Evolutionary conservation across 805 yeast genomes (phyloP).

Genomic region (Teunomyces gatunensis): DNA sequence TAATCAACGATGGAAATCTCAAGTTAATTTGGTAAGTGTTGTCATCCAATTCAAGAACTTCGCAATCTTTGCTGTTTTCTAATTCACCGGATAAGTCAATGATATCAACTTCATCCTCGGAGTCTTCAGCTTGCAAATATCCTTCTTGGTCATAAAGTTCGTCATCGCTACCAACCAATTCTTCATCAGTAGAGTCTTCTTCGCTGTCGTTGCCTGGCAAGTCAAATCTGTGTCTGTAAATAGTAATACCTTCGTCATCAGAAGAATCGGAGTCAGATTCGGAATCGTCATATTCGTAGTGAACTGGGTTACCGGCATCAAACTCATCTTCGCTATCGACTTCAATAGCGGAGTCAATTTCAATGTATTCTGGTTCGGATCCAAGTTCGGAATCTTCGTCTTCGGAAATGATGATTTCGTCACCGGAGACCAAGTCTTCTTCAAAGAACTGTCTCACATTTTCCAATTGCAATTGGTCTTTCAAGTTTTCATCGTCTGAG

Average conservation of each 20-base stretch:
- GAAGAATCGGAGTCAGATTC: constrained; percentile 27
- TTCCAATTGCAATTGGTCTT: constrained; percentile 35
- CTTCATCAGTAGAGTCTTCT: constrained; percentile 39
- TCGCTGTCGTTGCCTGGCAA: constrained; percentile 33
- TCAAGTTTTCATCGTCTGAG: constrained; percentile 26
- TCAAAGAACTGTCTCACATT: constrained; percentile 34
- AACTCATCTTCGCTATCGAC: constrained; percentile 19
- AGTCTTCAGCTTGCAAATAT: constrained; percentile 21
- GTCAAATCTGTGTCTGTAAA: constrained; percentile 40
- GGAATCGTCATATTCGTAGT: constrained; percentile 21
- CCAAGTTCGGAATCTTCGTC: constrained; percentile 18
- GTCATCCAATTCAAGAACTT: constrained; percentile 37
- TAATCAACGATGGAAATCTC: constrained; percentile 40
- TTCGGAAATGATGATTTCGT: constrained; percentile 20
- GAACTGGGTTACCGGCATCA: constrained; percentile 21
- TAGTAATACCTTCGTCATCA: constrained; percentile 40
- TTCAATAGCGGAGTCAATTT: constrained; percentile 29
- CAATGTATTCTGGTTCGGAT: constrained; percentile 23
- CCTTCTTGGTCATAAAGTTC: constrained; percentile 17
- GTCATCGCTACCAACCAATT: constrained; percentile 21
- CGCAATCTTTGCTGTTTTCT: constrained; percentile 43
- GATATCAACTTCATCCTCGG: constrained; percentile 25
- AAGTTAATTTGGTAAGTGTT: constrained; percentile 38
- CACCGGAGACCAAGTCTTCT: constrained; percentile 32
- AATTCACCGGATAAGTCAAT: constrained; percentile 43